phyloP scores from a whole-genome alignment of 129 eudicot species.

The Flaveria trinervia region DNA sequence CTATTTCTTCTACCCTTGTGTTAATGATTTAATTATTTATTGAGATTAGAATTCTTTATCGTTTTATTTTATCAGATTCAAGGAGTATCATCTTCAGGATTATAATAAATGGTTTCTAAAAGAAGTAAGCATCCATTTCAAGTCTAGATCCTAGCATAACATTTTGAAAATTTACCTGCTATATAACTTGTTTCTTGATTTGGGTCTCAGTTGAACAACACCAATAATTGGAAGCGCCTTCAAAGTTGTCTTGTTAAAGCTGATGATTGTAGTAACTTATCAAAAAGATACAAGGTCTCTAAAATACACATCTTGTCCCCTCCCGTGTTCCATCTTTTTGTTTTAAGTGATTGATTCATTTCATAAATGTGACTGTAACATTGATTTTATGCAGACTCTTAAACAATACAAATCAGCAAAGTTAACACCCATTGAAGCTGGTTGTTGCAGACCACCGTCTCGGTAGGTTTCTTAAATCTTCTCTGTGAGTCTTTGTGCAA shows the following conservation, averaged over 20 bases:
- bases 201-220: slow-evolving; percentile 64
- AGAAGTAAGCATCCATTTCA: slow-evolving; percentile 49
- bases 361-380: not conserved
- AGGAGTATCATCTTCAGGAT: slow-evolving; percentile 95
- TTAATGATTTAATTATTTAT: not conserved
- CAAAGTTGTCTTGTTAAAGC: slow-evolving; percentile 84
- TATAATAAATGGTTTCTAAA: slow-evolving; percentile 86
- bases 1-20: not conserved
- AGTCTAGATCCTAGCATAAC: not conserved
- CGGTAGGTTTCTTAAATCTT: slow-evolving; percentile 51
- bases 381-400: slow-evolving; percentile 53
- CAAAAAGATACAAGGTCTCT: slow-evolving; percentile 78
- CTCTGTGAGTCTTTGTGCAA: not conserved
- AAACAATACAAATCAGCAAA: slow-evolving; percentile 68
- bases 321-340: not conserved
- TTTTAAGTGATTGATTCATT: not conserved
- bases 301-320: not conserved
- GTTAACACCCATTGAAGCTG: slow-evolving; percentile 86
- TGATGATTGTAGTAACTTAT: slow-evolving; percentile 66
- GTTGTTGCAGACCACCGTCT: slow-evolving; percentile 95
- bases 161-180: slow-evolving; percentile 2
- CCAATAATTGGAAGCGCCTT: slow-evolving; percentile 77
- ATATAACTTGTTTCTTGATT: slow-evolving; percentile 9
- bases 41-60: not conserved
- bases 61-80: slow-evolving; percentile 54